Base-by-base conservation (phyloP, 805 yeast genomes). In the Monosporozyma siamensis region DNA sequence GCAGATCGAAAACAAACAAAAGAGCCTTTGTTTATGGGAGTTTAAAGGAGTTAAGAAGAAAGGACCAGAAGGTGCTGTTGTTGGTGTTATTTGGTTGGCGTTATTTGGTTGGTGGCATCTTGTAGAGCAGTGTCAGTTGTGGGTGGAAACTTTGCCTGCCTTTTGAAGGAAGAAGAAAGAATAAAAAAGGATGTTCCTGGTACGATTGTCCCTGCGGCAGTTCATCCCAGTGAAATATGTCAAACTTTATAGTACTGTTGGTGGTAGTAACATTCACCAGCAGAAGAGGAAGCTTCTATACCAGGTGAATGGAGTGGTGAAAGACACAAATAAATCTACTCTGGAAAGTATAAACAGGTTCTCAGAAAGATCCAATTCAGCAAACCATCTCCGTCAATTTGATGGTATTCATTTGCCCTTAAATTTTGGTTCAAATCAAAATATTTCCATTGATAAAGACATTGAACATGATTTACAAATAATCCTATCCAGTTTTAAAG, bases 371-470 rank as follows among this genome's bases (percentile, higher is more conserved):
- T 32, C 23, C 18, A 32, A 32, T 20, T 4, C 17, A 11, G 35
- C 35, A 4, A 32, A 32, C 14, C 23, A 32, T 32, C 12, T 32
- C 8, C 6, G 18, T 6, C 14, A 8, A 6, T 32, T 32, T 32
- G 35, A 32, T 11, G 35, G 35, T 10, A 2, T 4, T 10, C 4
- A 18, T 10, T 59, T 78, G 12, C 86, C 87, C 0, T 68, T 71
- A 41, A 68, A 71, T 45, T 78, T 72, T 55, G 84, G 80, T 2
- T 58, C 63, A 7, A 82, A 81, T 58, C 88, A 82, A 52, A 63
- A 71, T 22, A 61, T 78, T 9, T 54, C 66, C 1, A 66, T 75
- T 4, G 74, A 71, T 39, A 56, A 63, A 12, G 66, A 67, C 15
- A 51, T 70, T 48, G 68, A 74, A 29, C 59, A 58, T 8, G 67